A percentile compares a stretch with the other conserved stretches of the same genome.
phyloP scores from a whole-genome alignment of 2,329 filamentous ascomycete species.

The Trichoderma arundinaceum region DNA sequence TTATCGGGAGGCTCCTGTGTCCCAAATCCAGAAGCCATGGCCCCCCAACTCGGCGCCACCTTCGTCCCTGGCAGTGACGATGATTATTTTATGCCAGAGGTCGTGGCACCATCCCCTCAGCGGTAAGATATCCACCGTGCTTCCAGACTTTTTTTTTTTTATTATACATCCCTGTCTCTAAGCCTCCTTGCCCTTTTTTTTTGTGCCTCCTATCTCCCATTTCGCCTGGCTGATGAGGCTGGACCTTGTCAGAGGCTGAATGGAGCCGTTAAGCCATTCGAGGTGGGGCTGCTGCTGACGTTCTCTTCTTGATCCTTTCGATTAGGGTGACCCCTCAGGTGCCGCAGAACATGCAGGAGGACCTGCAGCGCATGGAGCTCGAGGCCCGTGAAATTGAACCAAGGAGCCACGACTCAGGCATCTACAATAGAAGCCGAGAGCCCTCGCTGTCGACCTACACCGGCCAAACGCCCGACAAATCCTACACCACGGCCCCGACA shows the following conservation, averaged over 20 bases:
- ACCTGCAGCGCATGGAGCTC: constrained; percentile 87
- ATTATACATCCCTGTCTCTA: constrained; percentile 19
- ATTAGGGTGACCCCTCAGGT: constrained; percentile 91
- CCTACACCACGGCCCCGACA: constrained; percentile 14
- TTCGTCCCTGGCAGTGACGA: constrained; percentile 64
- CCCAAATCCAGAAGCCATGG: constrained; percentile 37
- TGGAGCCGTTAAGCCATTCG: constrained; percentile 29
- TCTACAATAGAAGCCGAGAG: constrained; percentile 47
- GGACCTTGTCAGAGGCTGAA: constrained; percentile 21
- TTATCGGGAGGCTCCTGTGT: constrained; percentile 11
- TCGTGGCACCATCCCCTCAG: constrained; percentile 63
- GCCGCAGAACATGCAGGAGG: constrained; percentile 94
- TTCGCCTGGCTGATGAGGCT: constrained; percentile 30
- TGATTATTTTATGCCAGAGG: constrained; percentile 67
- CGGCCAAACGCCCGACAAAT: constrained; percentile 35
- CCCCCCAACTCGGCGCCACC: constrained; percentile 55
- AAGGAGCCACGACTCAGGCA: constrained; percentile 39
- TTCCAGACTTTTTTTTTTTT: background rate
- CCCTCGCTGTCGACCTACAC: constrained; percentile 51
- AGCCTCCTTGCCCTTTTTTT: constrained; percentile 22
- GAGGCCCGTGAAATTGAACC: constrained; percentile 63
- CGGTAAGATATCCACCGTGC: constrained; percentile 51
- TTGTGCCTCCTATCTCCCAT: constrained; percentile 29
- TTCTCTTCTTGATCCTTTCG: constrained; percentile 40
- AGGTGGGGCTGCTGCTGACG: constrained; percentile 48